Conservation (phyloP, 768 basidiomycete genomes). For the Termitomyces sp. region DNA sequence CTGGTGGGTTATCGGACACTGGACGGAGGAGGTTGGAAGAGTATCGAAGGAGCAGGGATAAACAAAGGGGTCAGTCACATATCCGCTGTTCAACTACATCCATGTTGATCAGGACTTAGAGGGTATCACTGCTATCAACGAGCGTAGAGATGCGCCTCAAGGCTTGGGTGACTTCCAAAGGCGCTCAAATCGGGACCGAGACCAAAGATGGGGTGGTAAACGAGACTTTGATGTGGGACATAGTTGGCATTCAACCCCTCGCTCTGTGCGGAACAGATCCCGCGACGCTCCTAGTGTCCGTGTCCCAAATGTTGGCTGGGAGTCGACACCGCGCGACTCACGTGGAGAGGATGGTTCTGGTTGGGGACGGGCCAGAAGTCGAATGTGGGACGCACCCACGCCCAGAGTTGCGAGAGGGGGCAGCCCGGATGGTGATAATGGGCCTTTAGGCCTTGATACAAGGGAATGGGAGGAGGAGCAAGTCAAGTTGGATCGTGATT, state of each 20-base stretch:
- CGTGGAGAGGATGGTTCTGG: conserved; percentile 52
- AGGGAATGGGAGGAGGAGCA: conserved; percentile 99
- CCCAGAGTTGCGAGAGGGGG: conserved; percentile 62
- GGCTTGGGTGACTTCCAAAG: conserved; percentile 92
- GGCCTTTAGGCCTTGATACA: conserved; percentile 59
- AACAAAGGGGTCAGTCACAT: conserved; percentile 49
- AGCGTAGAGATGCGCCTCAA: conserved; percentile 53
- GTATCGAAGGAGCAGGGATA: conserved; percentile 62
- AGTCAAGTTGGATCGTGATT: conserved; percentile 85
- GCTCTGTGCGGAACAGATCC: conserved; percentile 35
- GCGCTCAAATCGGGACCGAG: conserved; percentile 76
- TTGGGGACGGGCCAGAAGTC: conserved; percentile 55
- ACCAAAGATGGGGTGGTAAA: conserved; percentile 43
- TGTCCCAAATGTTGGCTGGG: conserved; percentile 91
- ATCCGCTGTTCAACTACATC: neutral
- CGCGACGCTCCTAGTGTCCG: conserved; percentile 75
- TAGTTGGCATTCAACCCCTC: conserved; percentile 60
- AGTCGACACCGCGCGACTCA: conserved; percentile 74
- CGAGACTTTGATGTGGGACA: conserved; percentile 27
- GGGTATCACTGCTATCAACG: conserved; percentile 62
- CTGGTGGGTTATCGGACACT: conserved; percentile 78
- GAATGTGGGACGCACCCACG: conserved; percentile 81
- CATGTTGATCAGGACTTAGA: conserved; percentile 34
- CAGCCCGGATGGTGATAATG: conserved; percentile 67
- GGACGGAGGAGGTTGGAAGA: conserved; percentile 75